Base-by-base conservation (phyloP, 805 yeast genomes). In the Wickerhamiella musiphila region DNA sequence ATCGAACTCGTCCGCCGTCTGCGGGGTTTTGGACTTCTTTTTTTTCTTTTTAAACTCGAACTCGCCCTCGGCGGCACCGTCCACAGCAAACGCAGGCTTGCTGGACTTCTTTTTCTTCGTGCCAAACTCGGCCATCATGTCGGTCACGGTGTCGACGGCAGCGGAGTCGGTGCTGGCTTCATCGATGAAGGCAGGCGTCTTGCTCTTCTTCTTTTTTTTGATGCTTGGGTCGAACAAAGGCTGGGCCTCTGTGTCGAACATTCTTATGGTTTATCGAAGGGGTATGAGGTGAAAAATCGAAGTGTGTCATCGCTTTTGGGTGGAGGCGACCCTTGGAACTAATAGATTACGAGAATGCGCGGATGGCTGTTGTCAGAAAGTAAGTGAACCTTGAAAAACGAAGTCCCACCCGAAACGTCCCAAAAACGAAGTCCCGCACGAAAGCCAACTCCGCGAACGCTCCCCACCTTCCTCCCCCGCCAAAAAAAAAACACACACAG, bases 1-100 rank as follows among this genome's bases (percentile, higher is more conserved):
- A 45, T 86, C 96, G 49, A 86, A 86, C 41, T 78, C 94, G 46
- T 73, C 70, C 17, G 74, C 70, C 31, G 66, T 58, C 38, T 64
- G 62, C 15, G 65, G 51, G 37, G 68, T 53, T 69, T 72, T 73
- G 64, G 68, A 69, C 75, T 81, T 81, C 70, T 83, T 83, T 64
- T 77, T 77, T 56, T 74, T 74, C 65, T 78, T 78, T 56, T 49
- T 47, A 43, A 50, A 52, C 36, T 51, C 56, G 34, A 53, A 52
- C 34, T 47, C 51, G 18, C 35, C 41, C 7, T 39, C 40, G 24
- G 56, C 68, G 38, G 60, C 63, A 14, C 53, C 50, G 9, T 47
- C 50, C 4, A 53, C 65, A 7, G 52, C 56, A 6, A 52, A 55
- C 23, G 40, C 56, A 29, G 51, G 23, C 42, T 40, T 45, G 44